These are phyloP conservation scores for Eruca vesicaria DNA, from an alignment of 441 rosid genomes.

Conservation along the genomic window DNA sequence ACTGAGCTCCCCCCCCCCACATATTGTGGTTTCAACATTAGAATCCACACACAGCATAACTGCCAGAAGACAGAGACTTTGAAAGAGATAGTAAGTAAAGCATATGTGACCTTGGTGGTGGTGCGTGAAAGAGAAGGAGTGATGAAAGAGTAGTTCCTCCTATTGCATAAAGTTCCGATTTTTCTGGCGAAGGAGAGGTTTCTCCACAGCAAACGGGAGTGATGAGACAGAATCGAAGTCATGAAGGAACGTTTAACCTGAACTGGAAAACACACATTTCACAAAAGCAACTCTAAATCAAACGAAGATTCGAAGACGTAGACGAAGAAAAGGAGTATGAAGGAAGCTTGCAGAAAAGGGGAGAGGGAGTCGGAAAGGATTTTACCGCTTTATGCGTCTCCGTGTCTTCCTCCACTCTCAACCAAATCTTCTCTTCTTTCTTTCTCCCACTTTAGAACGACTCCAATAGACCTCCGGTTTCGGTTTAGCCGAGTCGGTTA, in stretches of 20 bases:
- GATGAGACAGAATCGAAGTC: slow-evolving; percentile 10
- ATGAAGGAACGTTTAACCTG: not conserved
- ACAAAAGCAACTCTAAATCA: slow-evolving; percentile 1
- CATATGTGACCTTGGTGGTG: slow-evolving; percentile 20
- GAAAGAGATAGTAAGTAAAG: too few relatives aligned
- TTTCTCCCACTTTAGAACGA: not conserved
- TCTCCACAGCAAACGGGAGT: slow-evolving; percentile 29
- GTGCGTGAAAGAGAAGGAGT: slow-evolving; percentile 21
- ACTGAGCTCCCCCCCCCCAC: slow-evolving; percentile 40
- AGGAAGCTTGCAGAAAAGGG: not conserved
- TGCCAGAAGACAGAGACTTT: too few relatives aligned
- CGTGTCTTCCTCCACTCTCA: not conserved
- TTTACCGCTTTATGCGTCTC: slow-evolving; percentile 17
- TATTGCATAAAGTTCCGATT: not conserved
- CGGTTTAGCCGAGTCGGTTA: not conserved
- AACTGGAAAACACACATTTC: not conserved
- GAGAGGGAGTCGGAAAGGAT: not conserved
- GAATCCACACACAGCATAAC: not conserved
- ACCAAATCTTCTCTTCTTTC: not conserved
- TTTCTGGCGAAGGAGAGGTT: slow-evolving; percentile 5
- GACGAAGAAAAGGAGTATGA: not conserved
- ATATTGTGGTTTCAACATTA: not conserved
- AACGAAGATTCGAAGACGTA: not conserved
- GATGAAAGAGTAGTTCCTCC: slow-evolving; percentile 2
- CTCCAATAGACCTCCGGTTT: not conserved